These are phyloP conservation scores for Monosporascus sp. DNA, from an alignment of 2,329 filamentous ascomycete genomes.

Conservation along the genomic window DNA sequence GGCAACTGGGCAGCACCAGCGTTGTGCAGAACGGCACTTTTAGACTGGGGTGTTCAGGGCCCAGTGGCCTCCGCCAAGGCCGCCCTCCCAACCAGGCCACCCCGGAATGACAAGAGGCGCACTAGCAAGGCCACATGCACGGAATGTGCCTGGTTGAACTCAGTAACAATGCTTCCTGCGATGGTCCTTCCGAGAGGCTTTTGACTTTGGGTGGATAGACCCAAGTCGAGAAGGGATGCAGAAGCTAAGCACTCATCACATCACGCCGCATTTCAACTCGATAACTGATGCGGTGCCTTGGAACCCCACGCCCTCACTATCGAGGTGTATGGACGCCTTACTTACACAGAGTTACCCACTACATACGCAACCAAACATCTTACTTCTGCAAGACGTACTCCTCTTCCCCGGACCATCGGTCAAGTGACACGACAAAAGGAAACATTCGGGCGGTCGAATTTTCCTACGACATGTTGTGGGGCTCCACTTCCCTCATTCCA, in stretches of 20 bases:
- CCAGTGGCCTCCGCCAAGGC: background rate
- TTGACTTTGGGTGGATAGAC: too few species aligned
- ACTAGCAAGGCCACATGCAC: background rate
- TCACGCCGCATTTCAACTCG: background rate
- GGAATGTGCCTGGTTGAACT: background rate
- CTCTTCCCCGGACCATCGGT: background rate
- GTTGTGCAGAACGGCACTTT: conserved; percentile 7
- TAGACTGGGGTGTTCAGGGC: background rate
- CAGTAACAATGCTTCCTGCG: background rate
- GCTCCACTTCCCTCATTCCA: background rate
- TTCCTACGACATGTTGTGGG: background rate
- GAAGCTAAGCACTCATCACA: background rate
- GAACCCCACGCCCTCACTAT: background rate
- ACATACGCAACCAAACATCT: background rate
- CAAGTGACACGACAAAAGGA: background rate
- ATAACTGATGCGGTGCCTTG: too few species aligned
- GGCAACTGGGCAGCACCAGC: background rate
- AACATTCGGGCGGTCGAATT: background rate
- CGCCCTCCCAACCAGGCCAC: background rate
- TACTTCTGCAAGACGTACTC: background rate
- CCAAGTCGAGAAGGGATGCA: background rate
- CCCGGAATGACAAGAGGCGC: background rate
- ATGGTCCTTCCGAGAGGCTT: background rate
- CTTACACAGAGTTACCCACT: background rate
- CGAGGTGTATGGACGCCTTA: background rate